Percentiles rank a stretch among this genome's conserved stretches.
Conservation (phyloP, 2,329 filamentous ascomycete genomes). For the Colletotrichum ledebouriae region DNA sequence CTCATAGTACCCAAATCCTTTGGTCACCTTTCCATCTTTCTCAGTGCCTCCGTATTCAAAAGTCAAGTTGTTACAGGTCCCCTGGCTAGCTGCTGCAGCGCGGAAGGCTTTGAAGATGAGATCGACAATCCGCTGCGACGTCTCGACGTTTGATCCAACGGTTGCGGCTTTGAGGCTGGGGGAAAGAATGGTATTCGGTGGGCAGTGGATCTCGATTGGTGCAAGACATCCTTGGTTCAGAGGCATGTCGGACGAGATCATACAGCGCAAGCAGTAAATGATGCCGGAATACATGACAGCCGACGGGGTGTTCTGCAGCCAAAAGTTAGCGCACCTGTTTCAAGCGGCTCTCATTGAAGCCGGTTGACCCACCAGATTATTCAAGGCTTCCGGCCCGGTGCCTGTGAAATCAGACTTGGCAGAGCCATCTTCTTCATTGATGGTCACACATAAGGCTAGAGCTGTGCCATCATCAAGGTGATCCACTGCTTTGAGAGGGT, state of each 20-base stretch:
- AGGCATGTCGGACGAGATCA: conserved; percentile 85
- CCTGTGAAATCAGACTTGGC: conserved; percentile 67
- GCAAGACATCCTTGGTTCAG: conserved; percentile 87
- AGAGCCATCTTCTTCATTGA: conserved; percentile 75
- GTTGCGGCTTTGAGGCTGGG: conserved; percentile 77
- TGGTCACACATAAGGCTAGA: conserved; percentile 53
- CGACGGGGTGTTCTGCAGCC: neutral
- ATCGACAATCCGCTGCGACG: conserved; percentile 85
- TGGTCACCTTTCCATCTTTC: conserved; percentile 56
- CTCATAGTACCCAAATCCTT: conserved; percentile 55
- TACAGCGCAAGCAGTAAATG: conserved; percentile 69
- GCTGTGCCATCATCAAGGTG: conserved; percentile 75
- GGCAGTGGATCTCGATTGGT: conserved; percentile 81
- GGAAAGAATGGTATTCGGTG: conserved; percentile 58
- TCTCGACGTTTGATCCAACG: conserved; percentile 85
- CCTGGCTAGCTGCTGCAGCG: conserved; percentile 74
- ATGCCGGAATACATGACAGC: conserved; percentile 49
- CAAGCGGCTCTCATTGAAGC: too few relatives aligned
- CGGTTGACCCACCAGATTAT: conserved; percentile 43
- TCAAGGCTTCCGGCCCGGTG: conserved; percentile 65
- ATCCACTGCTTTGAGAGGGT: conserved; percentile 78
- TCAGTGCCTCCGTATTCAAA: conserved; percentile 58
- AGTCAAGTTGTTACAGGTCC: conserved; percentile 70
- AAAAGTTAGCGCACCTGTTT: neutral
- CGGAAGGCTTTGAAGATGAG: conserved; percentile 85